Base-by-base conservation (phyloP, 73 alveolate species). In the Paramecium octaurelia region DNA sequence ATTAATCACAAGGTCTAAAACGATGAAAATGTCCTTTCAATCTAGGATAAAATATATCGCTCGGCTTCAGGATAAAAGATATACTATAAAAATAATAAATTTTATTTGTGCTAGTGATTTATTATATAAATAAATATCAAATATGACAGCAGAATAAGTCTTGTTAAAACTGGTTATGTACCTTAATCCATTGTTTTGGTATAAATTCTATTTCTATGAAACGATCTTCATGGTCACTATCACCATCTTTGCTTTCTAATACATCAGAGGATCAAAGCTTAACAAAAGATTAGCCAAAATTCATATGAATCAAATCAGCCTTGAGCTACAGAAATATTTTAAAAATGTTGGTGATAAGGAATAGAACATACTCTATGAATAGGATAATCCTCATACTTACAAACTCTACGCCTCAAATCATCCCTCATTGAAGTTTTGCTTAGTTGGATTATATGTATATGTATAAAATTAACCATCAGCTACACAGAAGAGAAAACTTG, bases 21-120 rank as follows among this genome's bases (percentile, higher is more conserved):
- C 68, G 88, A 77, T 70, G 98, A 95, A 24, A 97, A 96, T 96
- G 85, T 90, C 85, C 94, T 93, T n/a, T 96, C 99, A n/a, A 54
- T 97, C 9, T 87, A 95, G 35, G 99, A 96, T 85, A 95, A 98
- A 86, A 93, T 96, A 92, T 97, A 94, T 95, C 95, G 98, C 90
- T 96, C 99, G 4, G 97, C 98, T 68, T 92, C 98, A 44, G 98
- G 98, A 2, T 64, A 48, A 48, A 48, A 16, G 60, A 48, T 12
- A 14, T 48, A 48, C 60, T 48, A 12, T 48, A 48, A 48, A 12
- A 14, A 48, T 16, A 48, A 48, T 48, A 48, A 48, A 48, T 48
- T 48, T 48, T 16, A 48, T 48, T 48, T 48, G 60, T 48, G 60
- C 23, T 48, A 16, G 60, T 48, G 60, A 48, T 48, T 27, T 14